A percentile compares a stretch with the other conserved stretches of the same genome.
Conservation (phyloP, 2,329 filamentous ascomycete species). For the Fusarium palustre region DNA sequence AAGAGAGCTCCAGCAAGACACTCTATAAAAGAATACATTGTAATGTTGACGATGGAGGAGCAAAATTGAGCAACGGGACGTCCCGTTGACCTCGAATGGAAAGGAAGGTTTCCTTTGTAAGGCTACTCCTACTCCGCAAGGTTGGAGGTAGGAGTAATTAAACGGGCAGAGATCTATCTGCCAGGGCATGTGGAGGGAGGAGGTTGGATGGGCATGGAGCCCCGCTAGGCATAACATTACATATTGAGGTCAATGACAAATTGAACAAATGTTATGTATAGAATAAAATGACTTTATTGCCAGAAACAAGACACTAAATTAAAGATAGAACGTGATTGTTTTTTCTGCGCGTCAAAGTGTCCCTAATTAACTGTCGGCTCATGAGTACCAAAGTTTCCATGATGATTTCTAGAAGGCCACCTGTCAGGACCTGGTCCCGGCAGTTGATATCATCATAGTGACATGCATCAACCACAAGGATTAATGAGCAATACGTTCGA, state of each 20-base stretch:
- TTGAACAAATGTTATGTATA: not conserved
- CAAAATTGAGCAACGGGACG: conserved; percentile 7
- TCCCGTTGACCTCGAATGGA: conserved; percentile 1
- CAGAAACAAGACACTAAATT: not conserved
- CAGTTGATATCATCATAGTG: not conserved
- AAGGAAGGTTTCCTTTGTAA: not conserved
- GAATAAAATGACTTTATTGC: not conserved
- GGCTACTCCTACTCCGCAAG: not conserved
- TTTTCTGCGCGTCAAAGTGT: not conserved
- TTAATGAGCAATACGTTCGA: not conserved
- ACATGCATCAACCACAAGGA: not conserved
- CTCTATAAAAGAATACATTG: conserved; percentile 51
- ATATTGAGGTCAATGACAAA: conserved; percentile 2
- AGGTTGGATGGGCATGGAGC: conserved; percentile 1
- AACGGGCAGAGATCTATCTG: conserved; percentile 15
- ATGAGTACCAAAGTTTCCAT: not conserved
- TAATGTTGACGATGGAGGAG: not conserved
- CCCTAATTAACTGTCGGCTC: not conserved
- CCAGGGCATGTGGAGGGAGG: conserved; percentile 9
- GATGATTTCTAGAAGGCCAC: not conserved
- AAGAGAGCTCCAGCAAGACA: conserved; percentile 61
- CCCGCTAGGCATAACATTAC: conserved; percentile 3
- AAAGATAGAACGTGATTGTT: not conserved
- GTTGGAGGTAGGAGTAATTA: conserved; percentile 13
- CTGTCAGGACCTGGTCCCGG: not conserved